Evolutionary conservation across 179 eudicot genomes (phyloP), one percentile per base, ranked within the genome.

Genomic region (Nepenthes alata): DNA sequence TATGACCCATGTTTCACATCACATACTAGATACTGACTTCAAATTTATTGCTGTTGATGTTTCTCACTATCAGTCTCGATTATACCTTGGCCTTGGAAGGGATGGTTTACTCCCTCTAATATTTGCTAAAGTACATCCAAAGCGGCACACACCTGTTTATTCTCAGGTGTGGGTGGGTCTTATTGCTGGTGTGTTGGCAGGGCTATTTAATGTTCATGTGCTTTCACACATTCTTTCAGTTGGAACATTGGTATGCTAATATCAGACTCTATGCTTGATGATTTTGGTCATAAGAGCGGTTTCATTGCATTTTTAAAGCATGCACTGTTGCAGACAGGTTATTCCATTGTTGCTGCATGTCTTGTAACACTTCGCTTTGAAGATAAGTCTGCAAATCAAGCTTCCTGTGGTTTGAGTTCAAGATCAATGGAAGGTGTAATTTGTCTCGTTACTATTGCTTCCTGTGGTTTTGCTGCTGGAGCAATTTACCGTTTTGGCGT

Each of bases 31-130:
- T 69, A 37, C 48, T 55, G 11, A 37, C 35, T 59, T 14, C 58
- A 57, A 70, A 14, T 57, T 50, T 25, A 25, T 25, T 25, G 25
- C 25, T 25, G 25, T 25, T 25, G 25, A 14, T 58, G 34, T 72
- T 70, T 72, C 36, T 60, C 34, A 45, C 63, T 64, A 25, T 58
- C 83, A 91, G 98, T 91, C 98, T 71, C 83, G 95, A 57, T 70
- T 91, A 66, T 91, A 91, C 71, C 95, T 91, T 75, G 96, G 98
- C 52, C 82, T 91, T 68, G 98, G 98, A 77, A 89, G 98, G 71
- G 98, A 91, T 57, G 98, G 98, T 58, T 75, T 91, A 67, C 62
- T 91, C 45, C 98, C 98, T 64, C 65, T 80, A 47, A 10, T 85
- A 63, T 89, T 91, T 81, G 86, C 96, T 72, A 86, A 73, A 77